Base-by-base conservation (phyloP, 2,329 filamentous ascomycete genomes). In the Aureobasidium lini region DNA sequence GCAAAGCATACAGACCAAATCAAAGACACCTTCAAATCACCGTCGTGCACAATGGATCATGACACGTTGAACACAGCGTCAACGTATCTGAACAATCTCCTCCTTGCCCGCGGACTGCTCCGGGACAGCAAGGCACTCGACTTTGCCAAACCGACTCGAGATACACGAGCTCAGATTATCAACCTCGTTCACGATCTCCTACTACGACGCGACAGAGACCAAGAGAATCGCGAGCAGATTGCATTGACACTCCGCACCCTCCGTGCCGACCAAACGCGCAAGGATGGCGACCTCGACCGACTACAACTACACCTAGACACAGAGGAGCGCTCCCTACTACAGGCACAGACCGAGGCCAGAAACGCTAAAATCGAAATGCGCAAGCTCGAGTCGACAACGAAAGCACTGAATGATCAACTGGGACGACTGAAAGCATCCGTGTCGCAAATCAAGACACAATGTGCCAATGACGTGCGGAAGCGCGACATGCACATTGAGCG, bases 121-220 rank as follows among this genome's bases (percentile, higher is more conserved):
- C 81, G 82, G 61, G 80, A 83, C 76, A 81, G 87, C 65, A 84
- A 87, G 67, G 78, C 77, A 43, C 89, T 99, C 73, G 87, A 96
- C 72, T 99, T 99, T 72, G 81, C 79, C 61, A 83, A 86, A 63
- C 83, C 82, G 16, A 79, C 83, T 39, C 81, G 82, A 68, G 83
- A 81, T 53, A 89, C 88, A 16, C 93, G 94, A 85, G 87, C 88
- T 18, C 84, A 85, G 65, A 86, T 97, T 66, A 96, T 99, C 76
- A 89, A 93, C 70, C 81, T 99, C 28, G 85, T 99, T 50, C 96
- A 99, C 73, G 94, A 99, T 70, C 75, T 99, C 66, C 90, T 99
- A 61, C 73, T 96, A 62, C 84, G 92, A 65, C 84, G 92, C 78
- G 94, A 99, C 88, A 89, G 90, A 71, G 93, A 96, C 73, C 88